Conservation (phyloP, 148 eudicot genomes). For the Amaranthus cruentus region DNA sequence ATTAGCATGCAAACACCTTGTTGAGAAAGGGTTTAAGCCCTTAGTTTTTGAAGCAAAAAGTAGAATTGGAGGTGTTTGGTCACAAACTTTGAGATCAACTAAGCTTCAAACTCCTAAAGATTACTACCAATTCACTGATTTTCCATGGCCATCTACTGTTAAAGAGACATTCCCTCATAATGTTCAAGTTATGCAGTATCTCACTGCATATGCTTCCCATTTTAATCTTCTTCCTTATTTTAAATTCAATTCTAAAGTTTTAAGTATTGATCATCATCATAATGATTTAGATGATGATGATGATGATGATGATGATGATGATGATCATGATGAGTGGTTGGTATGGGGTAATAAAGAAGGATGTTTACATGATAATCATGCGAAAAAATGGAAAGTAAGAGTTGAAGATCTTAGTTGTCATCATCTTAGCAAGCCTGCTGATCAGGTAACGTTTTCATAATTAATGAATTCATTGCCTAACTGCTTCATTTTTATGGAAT, state of each 20-base stretch:
- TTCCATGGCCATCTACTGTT: constrained; percentile 26
- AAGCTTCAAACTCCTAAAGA: constrained; percentile 32
- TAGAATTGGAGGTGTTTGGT: constrained; percentile 32
- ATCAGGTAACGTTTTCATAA: no score
- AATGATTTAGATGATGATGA: background rate
- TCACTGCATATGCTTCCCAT: background rate
- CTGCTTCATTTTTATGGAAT: no score
- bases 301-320: background rate
- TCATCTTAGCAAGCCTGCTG: no score
- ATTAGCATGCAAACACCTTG: constrained; percentile 27
- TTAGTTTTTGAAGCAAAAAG: constrained; percentile 23
- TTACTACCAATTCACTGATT: constrained; percentile 30
- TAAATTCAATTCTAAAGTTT: constrained; percentile 8
- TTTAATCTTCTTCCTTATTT: constrained; percentile 7
- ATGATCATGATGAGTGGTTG: background rate
- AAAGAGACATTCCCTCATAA: constrained; percentile 16
- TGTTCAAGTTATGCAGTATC: constrained; percentile 1
- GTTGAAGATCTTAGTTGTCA: no score
- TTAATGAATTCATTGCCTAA: no score
- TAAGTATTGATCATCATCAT: constrained; percentile 4
- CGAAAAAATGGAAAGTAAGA: constrained; percentile 1
- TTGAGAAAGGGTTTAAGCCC: constrained; percentile 24
- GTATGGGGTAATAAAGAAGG: background rate
- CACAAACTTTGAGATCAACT: constrained; percentile 21
- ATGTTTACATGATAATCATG: background rate